Evolutionary conservation across 768 basidiomycete species (phyloP).

Genomic region (Russula dissimulans): DNA sequence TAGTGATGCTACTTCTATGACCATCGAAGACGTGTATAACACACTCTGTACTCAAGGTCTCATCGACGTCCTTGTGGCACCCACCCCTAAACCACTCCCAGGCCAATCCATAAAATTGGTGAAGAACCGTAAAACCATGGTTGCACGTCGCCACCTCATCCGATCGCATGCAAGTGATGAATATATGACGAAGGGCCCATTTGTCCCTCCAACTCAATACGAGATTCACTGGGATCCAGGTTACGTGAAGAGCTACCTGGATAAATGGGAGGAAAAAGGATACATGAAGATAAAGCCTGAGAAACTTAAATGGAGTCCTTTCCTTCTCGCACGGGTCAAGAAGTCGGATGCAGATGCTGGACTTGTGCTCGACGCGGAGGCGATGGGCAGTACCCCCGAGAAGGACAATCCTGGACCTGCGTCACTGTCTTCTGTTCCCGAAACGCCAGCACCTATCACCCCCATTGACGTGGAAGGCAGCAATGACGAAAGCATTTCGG

Average conservation of each 20-base stretch:
- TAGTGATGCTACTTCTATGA: conserved; percentile 80
- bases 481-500: conserved; percentile 5
- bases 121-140: conserved; percentile 56
- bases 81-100: conserved; percentile 53
- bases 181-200: conserved; percentile 40
- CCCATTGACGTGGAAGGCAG: conserved; percentile 7
- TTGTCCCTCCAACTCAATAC: conserved; percentile 61
- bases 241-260: conserved; percentile 55
- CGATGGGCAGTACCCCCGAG: conserved; percentile 6
- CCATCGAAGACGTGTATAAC: conserved; percentile 74
- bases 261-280: conserved; percentile 67
- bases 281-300: conserved; percentile 71
- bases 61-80: conserved; percentile 49
- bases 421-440: conserved; percentile 13
- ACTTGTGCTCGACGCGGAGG: conserved; percentile 7
- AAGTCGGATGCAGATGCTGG: conserved; percentile 22
- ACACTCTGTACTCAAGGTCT: conserved; percentile 66
- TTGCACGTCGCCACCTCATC: conserved; percentile 56
- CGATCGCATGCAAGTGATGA: conserved; percentile 43
- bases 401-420: conserved; percentile 11
- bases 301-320: conserved; percentile 91
- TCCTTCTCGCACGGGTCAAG: conserved; percentile 51
- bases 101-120: conserved; percentile 71
- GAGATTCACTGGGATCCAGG: conserved; percentile 65
- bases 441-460: conserved; percentile 16